Evolutionary conservation across 2,329 filamentous ascomycete genomes (phyloP).

Genomic region (Hymenoscyphus linearis): DNA sequence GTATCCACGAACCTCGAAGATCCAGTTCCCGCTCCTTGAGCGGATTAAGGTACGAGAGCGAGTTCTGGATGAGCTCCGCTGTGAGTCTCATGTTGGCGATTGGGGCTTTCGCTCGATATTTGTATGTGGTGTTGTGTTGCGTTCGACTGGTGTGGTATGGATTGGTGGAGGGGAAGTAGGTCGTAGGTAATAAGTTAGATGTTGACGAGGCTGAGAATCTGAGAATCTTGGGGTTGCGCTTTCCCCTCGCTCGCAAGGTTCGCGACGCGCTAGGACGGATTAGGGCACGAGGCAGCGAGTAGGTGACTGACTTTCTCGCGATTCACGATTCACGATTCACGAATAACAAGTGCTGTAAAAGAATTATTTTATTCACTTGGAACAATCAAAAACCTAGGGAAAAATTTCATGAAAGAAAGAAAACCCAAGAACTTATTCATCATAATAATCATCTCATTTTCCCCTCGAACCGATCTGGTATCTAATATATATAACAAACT

Average conservation of each 20-base stretch:
- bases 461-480: not conserved
- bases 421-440: no score
- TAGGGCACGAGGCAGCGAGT: constrained; percentile 1
- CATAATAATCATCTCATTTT: not conserved
- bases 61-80: constrained; percentile 86
- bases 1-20: constrained; percentile 84
- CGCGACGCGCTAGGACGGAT: not conserved
- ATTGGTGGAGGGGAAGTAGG: not conserved
- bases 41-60: constrained; percentile 97
- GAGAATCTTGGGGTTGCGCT: not conserved
- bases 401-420: no score
- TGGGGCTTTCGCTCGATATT: constrained; percentile 8
- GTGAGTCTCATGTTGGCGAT: constrained; percentile 75
- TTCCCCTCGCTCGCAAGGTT: not conserved
- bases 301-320: no score
- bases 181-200: constrained; percentile 6
- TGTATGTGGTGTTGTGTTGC: not conserved
- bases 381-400: no score
- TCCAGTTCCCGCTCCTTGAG: constrained; percentile 98
- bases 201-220: constrained; percentile 8
- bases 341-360: no score
- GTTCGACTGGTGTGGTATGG: not conserved
- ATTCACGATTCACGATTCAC: no score
- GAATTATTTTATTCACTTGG: no score
- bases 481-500: not conserved